Evolutionary conservation across 352 stramenopile species (phyloP).

Genomic region (Globisporangium solare): DNA sequence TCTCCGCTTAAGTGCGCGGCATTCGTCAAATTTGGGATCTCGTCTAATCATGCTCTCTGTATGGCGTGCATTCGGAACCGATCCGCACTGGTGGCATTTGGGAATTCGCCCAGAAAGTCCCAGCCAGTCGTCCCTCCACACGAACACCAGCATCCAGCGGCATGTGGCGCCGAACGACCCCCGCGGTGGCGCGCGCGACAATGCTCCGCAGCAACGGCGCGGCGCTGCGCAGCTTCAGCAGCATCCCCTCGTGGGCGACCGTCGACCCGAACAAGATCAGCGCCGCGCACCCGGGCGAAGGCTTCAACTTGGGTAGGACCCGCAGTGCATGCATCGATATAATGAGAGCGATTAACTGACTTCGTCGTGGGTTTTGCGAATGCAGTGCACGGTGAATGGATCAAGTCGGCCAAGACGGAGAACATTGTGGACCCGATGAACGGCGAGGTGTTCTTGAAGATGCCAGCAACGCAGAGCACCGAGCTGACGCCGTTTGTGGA

Average conservation of each 20-base stretch:
- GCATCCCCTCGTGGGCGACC: slow-evolving; percentile 89
- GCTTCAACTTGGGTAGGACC: slow-evolving; percentile 85
- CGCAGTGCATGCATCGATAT: neutral
- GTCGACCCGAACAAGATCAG: slow-evolving; percentile 88
- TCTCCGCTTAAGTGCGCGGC: neutral
- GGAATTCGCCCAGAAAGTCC: neutral
- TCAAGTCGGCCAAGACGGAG: slow-evolving; percentile 57
- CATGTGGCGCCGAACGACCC: slow-evolving; percentile 28
- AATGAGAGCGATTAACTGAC: neutral
- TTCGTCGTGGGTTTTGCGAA: neutral
- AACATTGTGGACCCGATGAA: slow-evolving; percentile 94
- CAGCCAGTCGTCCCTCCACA: neutral
- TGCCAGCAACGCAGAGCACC: slow-evolving; percentile 88
- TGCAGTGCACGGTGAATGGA: slow-evolving; percentile 89
- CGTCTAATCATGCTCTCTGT: neutral
- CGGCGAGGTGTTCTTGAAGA: slow-evolving; percentile 91
- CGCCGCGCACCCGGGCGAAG: slow-evolving; percentile 62
- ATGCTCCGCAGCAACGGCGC: slow-evolving; percentile 16
- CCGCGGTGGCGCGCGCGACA: slow-evolving; percentile 20
- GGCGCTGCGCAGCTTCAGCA: slow-evolving; percentile 41
- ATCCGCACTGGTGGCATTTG: neutral
- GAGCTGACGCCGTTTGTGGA: slow-evolving; percentile 93
- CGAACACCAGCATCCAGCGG: neutral
- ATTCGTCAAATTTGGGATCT: neutral
- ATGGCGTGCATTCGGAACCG: neutral